A percentile compares a stretch with the other conserved stretches of the same genome.
Evolutionary conservation across 495 filamentous ascomycete genomes (phyloP).

Genomic region (Lepidopterella palustris): DNA sequence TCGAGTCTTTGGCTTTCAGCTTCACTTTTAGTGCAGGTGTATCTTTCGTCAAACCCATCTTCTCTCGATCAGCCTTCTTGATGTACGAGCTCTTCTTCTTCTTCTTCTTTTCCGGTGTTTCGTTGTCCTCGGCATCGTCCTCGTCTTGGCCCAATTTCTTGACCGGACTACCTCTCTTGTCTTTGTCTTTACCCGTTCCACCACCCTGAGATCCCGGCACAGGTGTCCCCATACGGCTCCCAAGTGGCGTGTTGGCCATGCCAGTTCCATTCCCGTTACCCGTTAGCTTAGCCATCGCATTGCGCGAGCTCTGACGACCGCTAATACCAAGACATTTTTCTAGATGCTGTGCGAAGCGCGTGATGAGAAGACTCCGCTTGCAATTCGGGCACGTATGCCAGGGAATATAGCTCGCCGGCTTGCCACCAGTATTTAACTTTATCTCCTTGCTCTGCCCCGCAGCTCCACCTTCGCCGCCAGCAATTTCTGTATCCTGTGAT

Average conservation of each 20-base stretch:
- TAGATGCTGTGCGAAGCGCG: slow-evolving; percentile 64
- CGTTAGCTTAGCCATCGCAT: slow-evolving; percentile 37
- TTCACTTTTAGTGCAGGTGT: slow-evolving; percentile 15
- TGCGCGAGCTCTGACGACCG: slow-evolving; percentile 57
- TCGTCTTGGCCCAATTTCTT: slow-evolving; percentile 24
- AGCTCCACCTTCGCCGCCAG: slow-evolving; percentile 8
- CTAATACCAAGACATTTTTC: slow-evolving; percentile 73
- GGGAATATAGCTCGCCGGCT: slow-evolving; percentile 60
- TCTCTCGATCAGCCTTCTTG: slow-evolving; percentile 28
- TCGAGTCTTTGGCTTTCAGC: slow-evolving; percentile 9
- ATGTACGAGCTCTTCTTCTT: slow-evolving; percentile 37
- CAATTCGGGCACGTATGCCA: slow-evolving; percentile 65
- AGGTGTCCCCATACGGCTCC: slow-evolving; percentile 55
- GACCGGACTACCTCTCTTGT: slow-evolving; percentile 27
- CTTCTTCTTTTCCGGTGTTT: slow-evolving; percentile 47
- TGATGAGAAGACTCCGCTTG: slow-evolving; percentile 54
- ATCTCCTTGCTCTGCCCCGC: slow-evolving; percentile 22
- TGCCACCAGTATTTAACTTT: slow-evolving; percentile 39
- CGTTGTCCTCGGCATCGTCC: slow-evolving; percentile 46
- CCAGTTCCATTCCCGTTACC: slow-evolving; percentile 24
- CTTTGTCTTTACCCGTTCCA: slow-evolving; percentile 45
- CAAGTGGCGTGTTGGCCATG: slow-evolving; percentile 48
- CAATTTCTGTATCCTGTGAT: slow-evolving; percentile 30
- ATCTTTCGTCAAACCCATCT: slow-evolving; percentile 15
- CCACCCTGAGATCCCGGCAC: slow-evolving; percentile 40